Evolutionary conservation across 2,329 filamentous ascomycete genomes (phyloP), one percentile per base, ranked within the genome.

Genomic region (Colletotrichum phormii): DNA sequence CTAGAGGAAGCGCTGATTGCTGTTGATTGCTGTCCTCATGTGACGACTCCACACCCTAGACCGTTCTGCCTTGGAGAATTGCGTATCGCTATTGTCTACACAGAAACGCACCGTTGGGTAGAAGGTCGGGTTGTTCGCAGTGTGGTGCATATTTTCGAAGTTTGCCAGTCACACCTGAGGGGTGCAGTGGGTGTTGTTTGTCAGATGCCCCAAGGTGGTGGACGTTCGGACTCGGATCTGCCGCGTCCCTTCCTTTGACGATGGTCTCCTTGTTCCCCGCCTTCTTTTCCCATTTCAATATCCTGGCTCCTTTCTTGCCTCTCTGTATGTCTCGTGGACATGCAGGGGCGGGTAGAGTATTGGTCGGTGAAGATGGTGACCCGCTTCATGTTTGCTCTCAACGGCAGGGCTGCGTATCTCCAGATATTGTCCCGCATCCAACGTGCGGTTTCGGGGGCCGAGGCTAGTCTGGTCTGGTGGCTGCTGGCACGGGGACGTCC

Each of bases 361-460:
- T 49, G n/a, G 57, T 61, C 51, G 64, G 68, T 61, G 57, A 61
- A 35, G 63, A 61, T 59, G 62, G 37, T 22, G 42, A 54, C 12
- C 42, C 22, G 55, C 62, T 54, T 55, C 54, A 54, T 62, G 49
- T 67, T 67, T 71, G 64, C 68, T 63, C 18, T 62, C 22, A 8
- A 35, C 37, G 66, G 55, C 58, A 68, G 59, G 59, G 66, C 37
- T 69, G 33, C 13, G 15, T 33, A 49, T 59, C 53, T 37, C 9
- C 15, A 33, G 15, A 24, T 60, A 35, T 8, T 60, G 22, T 13
- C 58, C 46, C 61, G 35, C 68, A 51, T 15, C 64, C 24, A 62
- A 55, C 59, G 54, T 33, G 64, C 29, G 29, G 35, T 29, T 57
- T 26, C 12, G 18, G 37, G 37, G 54, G 8, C n/a, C 15, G 22